These are phyloP conservation scores for Phytophthora lateralis DNA, from an alignment of 352 stramenopile genomes.

Conservation along the genomic window DNA sequence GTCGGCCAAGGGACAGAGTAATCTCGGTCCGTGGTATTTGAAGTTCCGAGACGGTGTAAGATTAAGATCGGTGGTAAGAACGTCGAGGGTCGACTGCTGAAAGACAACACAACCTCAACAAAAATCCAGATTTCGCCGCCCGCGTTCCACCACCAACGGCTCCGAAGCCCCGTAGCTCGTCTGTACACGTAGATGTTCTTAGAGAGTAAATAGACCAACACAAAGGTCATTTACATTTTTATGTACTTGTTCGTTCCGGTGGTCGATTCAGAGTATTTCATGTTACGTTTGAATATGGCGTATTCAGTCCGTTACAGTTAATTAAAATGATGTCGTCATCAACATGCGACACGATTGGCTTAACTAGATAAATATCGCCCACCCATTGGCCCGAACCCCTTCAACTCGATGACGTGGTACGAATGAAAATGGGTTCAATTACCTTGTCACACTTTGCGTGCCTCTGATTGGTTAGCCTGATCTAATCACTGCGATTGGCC, in stretches of 20 bases:
- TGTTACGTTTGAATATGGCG: slow-evolving; percentile 12
- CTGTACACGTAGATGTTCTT: too few species aligned
- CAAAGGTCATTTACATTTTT: too few species aligned
- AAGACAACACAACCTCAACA: too few species aligned
- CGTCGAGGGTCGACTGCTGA: slow-evolving; percentile 3
- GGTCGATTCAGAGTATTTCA: not conserved
- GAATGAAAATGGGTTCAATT: slow-evolving; percentile 28
- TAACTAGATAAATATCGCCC: not conserved
- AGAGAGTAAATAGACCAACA: too few species aligned
- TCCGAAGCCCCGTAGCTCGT: too few species aligned
- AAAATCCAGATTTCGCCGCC: too few species aligned
- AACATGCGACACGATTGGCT: not conserved
- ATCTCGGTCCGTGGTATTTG: too few species aligned
- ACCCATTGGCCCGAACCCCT: not conserved
- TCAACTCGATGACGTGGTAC: slow-evolving; percentile 12
- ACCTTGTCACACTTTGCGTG: slow-evolving; percentile 8
- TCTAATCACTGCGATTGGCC: slow-evolving; percentile 3
- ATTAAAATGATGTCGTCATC: not conserved
- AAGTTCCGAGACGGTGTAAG: too few species aligned
- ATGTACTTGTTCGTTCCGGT: too few species aligned
- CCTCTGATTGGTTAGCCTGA: not conserved
- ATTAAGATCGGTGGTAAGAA: slow-evolving; percentile 29
- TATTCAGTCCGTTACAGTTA: slow-evolving; percentile 5
- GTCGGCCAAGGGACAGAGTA: too few species aligned
- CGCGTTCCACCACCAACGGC: too few species aligned